Percentiles rank a stretch among this genome's conserved stretches.
phyloP scores from a whole-genome alignment of 176 grass and related monocot genomes.

The Aechmea fasciata region DNA sequence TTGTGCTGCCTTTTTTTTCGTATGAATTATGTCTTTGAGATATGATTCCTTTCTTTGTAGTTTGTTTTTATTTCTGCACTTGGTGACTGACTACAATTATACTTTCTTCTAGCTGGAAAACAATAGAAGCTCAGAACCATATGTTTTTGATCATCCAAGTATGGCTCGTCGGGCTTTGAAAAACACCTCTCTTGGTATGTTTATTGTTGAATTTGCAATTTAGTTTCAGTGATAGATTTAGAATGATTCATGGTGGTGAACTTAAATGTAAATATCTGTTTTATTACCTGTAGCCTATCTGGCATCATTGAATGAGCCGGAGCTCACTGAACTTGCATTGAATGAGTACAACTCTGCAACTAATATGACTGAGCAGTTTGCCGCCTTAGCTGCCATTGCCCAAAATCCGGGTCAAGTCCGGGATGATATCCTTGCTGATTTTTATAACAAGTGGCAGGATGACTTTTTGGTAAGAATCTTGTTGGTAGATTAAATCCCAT shows the following conservation, averaged over 20 bases:
- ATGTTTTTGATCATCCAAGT: slow-evolving; percentile 72
- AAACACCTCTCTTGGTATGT: slow-evolving; percentile 79
- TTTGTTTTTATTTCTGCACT: background rate
- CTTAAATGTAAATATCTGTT: slow-evolving; percentile 29
- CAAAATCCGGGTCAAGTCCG: slow-evolving; percentile 86
- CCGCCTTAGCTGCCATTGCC: slow-evolving; percentile 80
- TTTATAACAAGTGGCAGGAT: slow-evolving; percentile 78
- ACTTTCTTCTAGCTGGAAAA: slow-evolving; percentile 38
- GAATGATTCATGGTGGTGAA: background rate
- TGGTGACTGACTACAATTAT: background rate
- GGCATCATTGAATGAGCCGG: slow-evolving; percentile 63
- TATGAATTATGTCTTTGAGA: background rate
- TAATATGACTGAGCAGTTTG: slow-evolving; percentile 99
- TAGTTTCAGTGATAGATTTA: slow-evolving; percentile 9
- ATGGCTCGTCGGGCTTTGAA: slow-evolving; percentile 77
- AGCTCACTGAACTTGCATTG: slow-evolving; percentile 59
- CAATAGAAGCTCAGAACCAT: slow-evolving; percentile 64
- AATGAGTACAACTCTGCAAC: slow-evolving; percentile 79
- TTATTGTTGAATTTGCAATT: background rate
- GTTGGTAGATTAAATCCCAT: background rate
- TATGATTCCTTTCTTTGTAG: background rate
- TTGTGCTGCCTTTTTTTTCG: background rate
- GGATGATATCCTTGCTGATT: slow-evolving; percentile 81
- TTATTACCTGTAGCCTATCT: slow-evolving; percentile 60
- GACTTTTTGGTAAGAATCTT: slow-evolving; percentile 77